phyloP scores from a whole-genome alignment of 768 basidiomycete species.

The Pulveroboletus sp. region DNA sequence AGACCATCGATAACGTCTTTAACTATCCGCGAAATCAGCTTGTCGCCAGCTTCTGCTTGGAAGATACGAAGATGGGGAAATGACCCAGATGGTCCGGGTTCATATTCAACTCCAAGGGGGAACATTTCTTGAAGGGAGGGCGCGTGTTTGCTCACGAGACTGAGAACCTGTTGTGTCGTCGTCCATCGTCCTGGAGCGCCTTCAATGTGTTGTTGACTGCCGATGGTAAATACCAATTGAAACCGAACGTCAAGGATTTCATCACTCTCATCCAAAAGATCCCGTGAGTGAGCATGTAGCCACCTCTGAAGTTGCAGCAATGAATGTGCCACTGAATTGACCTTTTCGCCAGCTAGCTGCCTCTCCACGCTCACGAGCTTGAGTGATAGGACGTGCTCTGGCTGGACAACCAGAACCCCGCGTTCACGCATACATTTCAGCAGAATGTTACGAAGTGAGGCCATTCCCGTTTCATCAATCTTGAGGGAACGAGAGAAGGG shows the following conservation, averaged over 20 bases:
- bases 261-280: slow-evolving; percentile 24
- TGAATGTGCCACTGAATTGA: slow-evolving; percentile 6
- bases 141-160: slow-evolving; percentile 21
- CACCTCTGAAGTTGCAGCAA: slow-evolving; percentile 23
- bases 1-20: slow-evolving; percentile 8
- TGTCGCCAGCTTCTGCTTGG: slow-evolving; percentile 2
- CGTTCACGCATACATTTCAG: slow-evolving; percentile 32
- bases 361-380: slow-evolving; percentile 35
- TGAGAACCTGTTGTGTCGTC: slow-evolving; percentile 37
- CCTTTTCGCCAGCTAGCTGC: slow-evolving; percentile 13
- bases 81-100: slow-evolving; percentile 3
- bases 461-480: slow-evolving; percentile 18
- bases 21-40: slow-evolving; percentile 8
- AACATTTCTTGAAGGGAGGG: not conserved
- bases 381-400: slow-evolving; percentile 51
- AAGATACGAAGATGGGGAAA: slow-evolving; percentile 15
- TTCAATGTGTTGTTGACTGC: slow-evolving; percentile 36
- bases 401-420: slow-evolving; percentile 46
- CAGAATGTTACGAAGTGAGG: slow-evolving; percentile 6
- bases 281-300: slow-evolving; percentile 17
- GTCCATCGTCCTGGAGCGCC: slow-evolving; percentile 43
- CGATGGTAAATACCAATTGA: slow-evolving; percentile 48
- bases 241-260: slow-evolving; percentile 46
- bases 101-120: slow-evolving; percentile 9
- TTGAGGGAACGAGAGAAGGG: slow-evolving; percentile 30